A percentile compares a stretch with the other conserved stretches of the same genome.
Conservation (phyloP, 768 basidiomycete genomes). For the Boletus rufocinnamomeus region DNA sequence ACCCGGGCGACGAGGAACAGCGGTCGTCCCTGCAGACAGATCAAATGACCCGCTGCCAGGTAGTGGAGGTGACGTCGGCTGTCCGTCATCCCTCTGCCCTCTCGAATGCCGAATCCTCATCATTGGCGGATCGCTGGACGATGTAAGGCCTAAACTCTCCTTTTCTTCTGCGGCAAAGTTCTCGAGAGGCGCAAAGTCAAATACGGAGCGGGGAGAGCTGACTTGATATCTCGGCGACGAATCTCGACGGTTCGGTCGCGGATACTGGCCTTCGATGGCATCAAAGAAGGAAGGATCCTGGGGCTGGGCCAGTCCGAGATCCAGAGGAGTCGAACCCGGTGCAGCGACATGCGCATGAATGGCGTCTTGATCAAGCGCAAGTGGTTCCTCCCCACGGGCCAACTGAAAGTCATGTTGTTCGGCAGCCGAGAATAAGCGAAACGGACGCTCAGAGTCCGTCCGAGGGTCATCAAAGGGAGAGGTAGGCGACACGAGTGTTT, state of each 20-base stretch:
- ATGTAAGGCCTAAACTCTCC: constrained; percentile 56
- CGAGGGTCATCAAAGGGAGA: constrained; percentile 36
- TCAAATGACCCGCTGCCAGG: constrained; percentile 11
- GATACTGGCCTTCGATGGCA: constrained; percentile 19
- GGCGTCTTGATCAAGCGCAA: constrained; percentile 9
- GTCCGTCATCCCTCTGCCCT: constrained; percentile 11
- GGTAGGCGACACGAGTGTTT: constrained; percentile 48
- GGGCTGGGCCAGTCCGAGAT: constrained; percentile 41
- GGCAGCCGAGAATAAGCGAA: constrained; percentile 46
- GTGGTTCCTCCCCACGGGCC: constrained; percentile 37
- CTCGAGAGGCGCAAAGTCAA: constrained; percentile 79
- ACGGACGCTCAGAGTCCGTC: constrained; percentile 35
- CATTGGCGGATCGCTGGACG: constrained; percentile 36
- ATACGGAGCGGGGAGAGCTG: constrained; percentile 54
- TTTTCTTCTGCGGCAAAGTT: constrained; percentile 74
- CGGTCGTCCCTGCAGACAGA: constrained; percentile 10
- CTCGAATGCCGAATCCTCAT: constrained; percentile 19
- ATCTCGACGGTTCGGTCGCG: constrained; percentile 32
- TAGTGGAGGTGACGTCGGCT: constrained; percentile 2
- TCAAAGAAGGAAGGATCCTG: constrained; percentile 54
- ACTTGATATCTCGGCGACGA: constrained; percentile 65
- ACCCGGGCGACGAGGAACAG: constrained; percentile 24
- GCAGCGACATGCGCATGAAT: constrained; percentile 14
- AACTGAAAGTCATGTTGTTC: constrained; percentile 51
- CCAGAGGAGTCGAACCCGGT: constrained; percentile 22